Evolutionary conservation across 108 stramenopile species (phyloP), one percentile per base, ranked within the genome.

Genomic region (Discostella stelligeroides): DNA sequence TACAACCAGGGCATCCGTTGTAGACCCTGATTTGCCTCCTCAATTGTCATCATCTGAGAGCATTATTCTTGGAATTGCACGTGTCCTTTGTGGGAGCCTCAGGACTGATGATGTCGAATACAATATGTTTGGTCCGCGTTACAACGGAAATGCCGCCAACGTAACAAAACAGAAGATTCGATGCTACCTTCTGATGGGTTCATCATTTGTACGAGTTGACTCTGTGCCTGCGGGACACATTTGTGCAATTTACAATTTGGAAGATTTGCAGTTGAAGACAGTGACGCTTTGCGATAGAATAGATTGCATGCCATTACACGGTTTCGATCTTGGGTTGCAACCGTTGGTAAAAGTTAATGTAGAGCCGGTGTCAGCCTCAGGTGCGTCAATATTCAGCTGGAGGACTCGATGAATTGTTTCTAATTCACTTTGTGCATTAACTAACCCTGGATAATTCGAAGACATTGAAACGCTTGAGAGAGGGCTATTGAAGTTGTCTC

Each of bases 301-400:
- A 40, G 43, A 84, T 41, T 88, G 86, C 14, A 90, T 89, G 86
- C 94, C 94, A 0, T 65, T 95, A 51, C 71, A 72, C 29, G 88
- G 86, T 7, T 89, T 95, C 53, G 86, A 90, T 63, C 58, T 70
- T 45, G 84, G 85, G 20, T 68, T 92, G 47, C 88, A 89, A 27
- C 94, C 94, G 9, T 72, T 95, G 51, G 94, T 95, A 40, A 95
- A 95, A 80, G 94, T 95, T 10, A 92, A 90, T 82, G 89, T 95
- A 6, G 94, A 95, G 61, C 68, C 94, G 7, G 77, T 86, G 17
- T 63, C 74, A 42, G 85, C 89, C 21, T 76, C 85, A 11, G 75
- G 75, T 76, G 27, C 69, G 75, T 70, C 59, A 13, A 7, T 14
- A 13, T 45, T 28, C 46, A 14, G 21, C 4, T 53, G 30, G 43